Conservation (phyloP, 2,329 filamentous ascomycete genomes). For the Pestalotiopsis sp. region DNA sequence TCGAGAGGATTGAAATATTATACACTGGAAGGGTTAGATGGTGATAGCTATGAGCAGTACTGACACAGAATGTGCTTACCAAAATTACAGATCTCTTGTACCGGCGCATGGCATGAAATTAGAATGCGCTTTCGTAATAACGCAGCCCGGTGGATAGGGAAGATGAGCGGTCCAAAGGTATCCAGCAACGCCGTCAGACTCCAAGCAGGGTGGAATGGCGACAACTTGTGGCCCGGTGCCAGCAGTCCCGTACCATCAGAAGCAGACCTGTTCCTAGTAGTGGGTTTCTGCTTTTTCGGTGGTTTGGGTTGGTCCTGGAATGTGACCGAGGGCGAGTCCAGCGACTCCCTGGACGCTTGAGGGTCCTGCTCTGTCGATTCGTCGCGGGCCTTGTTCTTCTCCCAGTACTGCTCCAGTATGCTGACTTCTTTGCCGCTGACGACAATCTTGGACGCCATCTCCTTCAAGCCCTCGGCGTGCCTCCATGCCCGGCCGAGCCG, state of each 20-base stretch:
- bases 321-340: slow-evolving; percentile 53
- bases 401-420: slow-evolving; percentile 81
- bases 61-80: slow-evolving; percentile 53
- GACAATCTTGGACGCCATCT: slow-evolving; percentile 70
- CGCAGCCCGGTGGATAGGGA: slow-evolving; percentile 86
- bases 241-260: slow-evolving; percentile 64
- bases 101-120: slow-evolving; percentile 82
- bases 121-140: slow-evolving; percentile 86
- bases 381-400: slow-evolving; percentile 53
- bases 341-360: slow-evolving; percentile 42
- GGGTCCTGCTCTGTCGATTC: slow-evolving; percentile 37
- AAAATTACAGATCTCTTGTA: slow-evolving; percentile 85
- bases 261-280: slow-evolving; percentile 59
- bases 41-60: not conserved
- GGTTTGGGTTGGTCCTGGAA: slow-evolving; percentile 38
- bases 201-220: slow-evolving; percentile 82
- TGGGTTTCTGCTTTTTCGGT: slow-evolving; percentile 38
- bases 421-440: slow-evolving; percentile 64
- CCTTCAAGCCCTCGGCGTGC: slow-evolving; percentile 76
- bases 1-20: slow-evolving; percentile 88
- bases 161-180: slow-evolving; percentile 87
- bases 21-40: slow-evolving; percentile 66
- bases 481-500: slow-evolving; percentile 87
- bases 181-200: slow-evolving; percentile 78
- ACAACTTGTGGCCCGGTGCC: slow-evolving; percentile 66